Conservation (phyloP, 139 green algal genomes). For the Auxenochlorella protothecoides region DNA sequence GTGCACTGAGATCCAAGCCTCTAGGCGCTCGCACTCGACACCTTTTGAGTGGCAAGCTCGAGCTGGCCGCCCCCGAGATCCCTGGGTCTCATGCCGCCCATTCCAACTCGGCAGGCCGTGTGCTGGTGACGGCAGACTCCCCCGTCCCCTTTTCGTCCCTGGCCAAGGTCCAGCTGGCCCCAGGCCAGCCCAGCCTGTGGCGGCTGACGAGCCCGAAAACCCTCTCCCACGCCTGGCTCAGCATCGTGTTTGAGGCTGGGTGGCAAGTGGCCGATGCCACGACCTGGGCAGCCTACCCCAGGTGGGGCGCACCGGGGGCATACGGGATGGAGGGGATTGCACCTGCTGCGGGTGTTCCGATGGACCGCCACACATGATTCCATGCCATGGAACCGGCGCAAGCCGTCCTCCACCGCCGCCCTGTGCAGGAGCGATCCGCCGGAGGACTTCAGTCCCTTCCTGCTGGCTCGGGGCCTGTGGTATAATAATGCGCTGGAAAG, state of each 20-base stretch:
- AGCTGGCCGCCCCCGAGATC: not conserved
- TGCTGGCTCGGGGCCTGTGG: slow-evolving; percentile 38
- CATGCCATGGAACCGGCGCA: not conserved
- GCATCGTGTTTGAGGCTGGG: slow-evolving; percentile 31
- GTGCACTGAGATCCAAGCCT: not conserved
- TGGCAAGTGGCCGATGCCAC: not conserved
- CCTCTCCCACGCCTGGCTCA: slow-evolving; percentile 18
- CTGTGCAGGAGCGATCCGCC: slow-evolving; percentile 41
- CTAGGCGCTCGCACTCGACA: not conserved
- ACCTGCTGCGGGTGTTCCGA: no score
- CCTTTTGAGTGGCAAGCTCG: not conserved
- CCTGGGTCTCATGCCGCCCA: not conserved
- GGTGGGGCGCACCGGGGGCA: not conserved
- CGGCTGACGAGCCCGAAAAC: slow-evolving; percentile 48
- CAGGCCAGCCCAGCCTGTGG: slow-evolving; percentile 20
- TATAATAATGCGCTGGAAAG: slow-evolving; percentile 56
- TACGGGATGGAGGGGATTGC: not conserved
- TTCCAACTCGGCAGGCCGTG: slow-evolving; percentile 1
- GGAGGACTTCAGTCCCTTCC: slow-evolving; percentile 55
- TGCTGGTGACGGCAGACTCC: slow-evolving; percentile 36
- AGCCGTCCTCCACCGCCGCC: not conserved
- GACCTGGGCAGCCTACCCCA: slow-evolving; percentile 25
- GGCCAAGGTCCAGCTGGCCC: not conserved
- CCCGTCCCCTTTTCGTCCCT: slow-evolving; percentile 29
- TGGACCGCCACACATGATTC: no score